Evolutionary conservation across 106 monocot genomes (phyloP), one percentile per base, ranked within the genome.

Genomic region (Acorus calamus): DNA sequence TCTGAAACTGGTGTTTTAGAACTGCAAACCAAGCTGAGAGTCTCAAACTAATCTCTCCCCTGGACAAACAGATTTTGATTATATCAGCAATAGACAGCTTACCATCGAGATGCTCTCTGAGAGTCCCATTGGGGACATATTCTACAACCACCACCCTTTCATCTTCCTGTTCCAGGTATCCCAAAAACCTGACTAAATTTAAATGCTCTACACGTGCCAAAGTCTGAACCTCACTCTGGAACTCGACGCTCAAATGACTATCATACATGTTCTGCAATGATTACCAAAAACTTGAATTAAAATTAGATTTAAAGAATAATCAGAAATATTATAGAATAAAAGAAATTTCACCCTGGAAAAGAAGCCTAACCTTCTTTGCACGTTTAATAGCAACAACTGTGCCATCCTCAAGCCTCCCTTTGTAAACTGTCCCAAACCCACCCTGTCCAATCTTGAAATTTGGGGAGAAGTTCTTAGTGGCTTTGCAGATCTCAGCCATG

Each of bases 61-160:
- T 3, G 11, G 55, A 10, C 3, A 44, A n/a, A 44, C 0, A 11
- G 44, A 53, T 2, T n/a, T 43, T 60, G 60, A 2, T 44, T 0
- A 6, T 6, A 43, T 28, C 44, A 2, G 4, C 2, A 44, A 53
- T 8, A 14, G 9, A 11, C 47, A 62, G 74, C 75, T 69, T 74
- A 86, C 89, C 60, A 62, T 89, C 85, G 4, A 89, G 89, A 66
- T 89, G 89, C 50, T 89, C 82, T 47, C 89, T 71, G 12, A 89
- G 85, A 60, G 76, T 89, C 50, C 85, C 89, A 66, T 89, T 86
- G 8, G 89, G 73, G 3, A 89, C 86, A 64, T 69, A 86, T 44
- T 89, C 89, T 2, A 89, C 68, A 42, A 86, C 79, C 46, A 89
- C 52, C 47, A 86, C 66, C 59, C 58, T 79, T 73, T 89, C 89